Conservation (phyloP, 2,329 filamentous ascomycete genomes). For the Beauveria varroae region DNA sequence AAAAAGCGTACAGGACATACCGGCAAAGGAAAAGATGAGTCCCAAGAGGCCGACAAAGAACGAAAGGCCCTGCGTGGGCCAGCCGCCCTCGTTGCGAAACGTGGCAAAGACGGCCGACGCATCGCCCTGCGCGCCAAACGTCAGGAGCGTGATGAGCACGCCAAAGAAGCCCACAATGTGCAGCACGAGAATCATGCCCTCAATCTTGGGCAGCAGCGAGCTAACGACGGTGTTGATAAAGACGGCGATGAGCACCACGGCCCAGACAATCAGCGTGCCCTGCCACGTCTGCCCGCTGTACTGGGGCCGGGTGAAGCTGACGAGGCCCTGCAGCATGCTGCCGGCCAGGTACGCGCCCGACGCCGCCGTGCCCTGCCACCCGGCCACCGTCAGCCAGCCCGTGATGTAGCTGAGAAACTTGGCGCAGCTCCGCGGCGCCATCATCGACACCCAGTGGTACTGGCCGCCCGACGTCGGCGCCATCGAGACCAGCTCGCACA, state of each 20-base stretch:
- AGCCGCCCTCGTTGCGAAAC: constrained; percentile 7
- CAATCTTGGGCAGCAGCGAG: constrained; percentile 27
- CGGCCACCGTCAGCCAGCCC: constrained; percentile 43
- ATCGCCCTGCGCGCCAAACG: constrained; percentile 20
- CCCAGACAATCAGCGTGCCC: constrained; percentile 25
- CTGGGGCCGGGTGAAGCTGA: constrained; percentile 30
- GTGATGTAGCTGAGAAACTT: constrained; percentile 46
- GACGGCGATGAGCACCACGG: constrained; percentile 33
- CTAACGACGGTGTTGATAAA: constrained; percentile 28
- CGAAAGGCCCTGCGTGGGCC: constrained; percentile 7
- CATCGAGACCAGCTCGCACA: constrained; percentile 37
- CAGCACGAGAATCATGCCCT: constrained; percentile 32
- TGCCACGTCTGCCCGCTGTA: constrained; percentile 26
- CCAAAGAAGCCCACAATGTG: constrained; percentile 40
- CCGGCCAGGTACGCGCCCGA: constrained; percentile 35
- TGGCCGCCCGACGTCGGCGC: constrained; percentile 47
- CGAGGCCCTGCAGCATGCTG: constrained; percentile 39
- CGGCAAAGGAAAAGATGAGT: constrained; percentile 1
- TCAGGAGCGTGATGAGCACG: constrained; percentile 28
- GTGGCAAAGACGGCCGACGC: constrained; percentile 21
- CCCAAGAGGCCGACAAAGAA: constrained; percentile 6
- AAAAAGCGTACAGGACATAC: not conserved
- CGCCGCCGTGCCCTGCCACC: constrained; percentile 31
- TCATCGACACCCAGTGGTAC: constrained; percentile 53
- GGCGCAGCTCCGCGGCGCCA: constrained; percentile 38